Evolutionary conservation across 2,329 filamentous ascomycete species (phyloP), one percentile per base, ranked within the genome.

Genomic region (Fusarium sublunatum): DNA sequence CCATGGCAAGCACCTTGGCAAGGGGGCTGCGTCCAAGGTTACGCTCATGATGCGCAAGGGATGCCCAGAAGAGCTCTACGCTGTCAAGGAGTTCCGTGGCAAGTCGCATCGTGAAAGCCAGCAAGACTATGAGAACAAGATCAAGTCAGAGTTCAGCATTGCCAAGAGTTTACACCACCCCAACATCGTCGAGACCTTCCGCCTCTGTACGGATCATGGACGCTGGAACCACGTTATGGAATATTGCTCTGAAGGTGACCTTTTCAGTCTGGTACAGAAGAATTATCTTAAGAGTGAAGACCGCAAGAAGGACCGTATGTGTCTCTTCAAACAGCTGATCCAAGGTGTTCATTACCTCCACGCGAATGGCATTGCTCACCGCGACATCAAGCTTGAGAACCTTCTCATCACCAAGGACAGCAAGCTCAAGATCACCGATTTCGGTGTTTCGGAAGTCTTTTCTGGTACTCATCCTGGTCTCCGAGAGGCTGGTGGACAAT

Each of bases 221-320:
- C 87, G 89, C 35, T 96, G 91, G 90, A 93, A 92, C 74, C 91
- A 96, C 74, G 91, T 96, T 53, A 97, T 97, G 93, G 92, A 97
- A 74, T 96, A 91, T 74, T 96, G 93, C 78, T 83, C 86, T 4
- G 87, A 92, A 67, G 92, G 93, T 41, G 93, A 96, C 72, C 79
- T 97, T 6, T 94, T 90, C 74, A 82, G 83, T 61, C 79, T 96
- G 11, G 88, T 96, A 35, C 85, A 88, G 64, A 89, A 89, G 73
- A 85, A 85, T 31, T 89, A 90, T 69, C 86, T 96, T 63, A 85
- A 81, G 53, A 77, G 81, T 4, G 83, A 88, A 7, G 87, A 90
- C 52, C 87, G 88, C 55, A 80, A 84, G 13, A 81, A 83, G 53
- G 91, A 96, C 72, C 88, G 91, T 9, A 79, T 91, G 29, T 96